These are phyloP conservation scores for Knufia fluminis DNA, from an alignment of 2,329 filamentous ascomycete genomes.

Conservation along the genomic window DNA sequence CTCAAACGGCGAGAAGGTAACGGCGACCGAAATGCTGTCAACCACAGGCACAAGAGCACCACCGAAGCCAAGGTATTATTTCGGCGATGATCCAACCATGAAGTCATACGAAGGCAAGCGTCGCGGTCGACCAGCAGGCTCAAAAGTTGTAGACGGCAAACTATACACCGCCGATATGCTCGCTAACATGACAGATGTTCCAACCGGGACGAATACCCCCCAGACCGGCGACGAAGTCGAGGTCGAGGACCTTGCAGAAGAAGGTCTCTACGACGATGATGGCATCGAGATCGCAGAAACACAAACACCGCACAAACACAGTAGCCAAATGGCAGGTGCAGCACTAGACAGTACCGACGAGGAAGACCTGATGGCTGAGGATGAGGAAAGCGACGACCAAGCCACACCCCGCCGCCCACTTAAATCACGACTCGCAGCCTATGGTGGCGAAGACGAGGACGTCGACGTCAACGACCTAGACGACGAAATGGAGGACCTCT, in stretches of 20 bases:
- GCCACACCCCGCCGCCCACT: background rate
- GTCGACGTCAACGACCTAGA: background rate
- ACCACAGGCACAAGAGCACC: conserved; percentile 5
- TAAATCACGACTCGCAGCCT: conserved; percentile 1
- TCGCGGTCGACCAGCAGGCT: conserved; percentile 17
- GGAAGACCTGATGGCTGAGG: conserved; percentile 8
- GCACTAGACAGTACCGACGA: conserved; percentile 19
- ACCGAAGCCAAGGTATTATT: background rate
- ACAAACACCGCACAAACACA: conserved; percentile 13
- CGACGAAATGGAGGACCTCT: background rate
- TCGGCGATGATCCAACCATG: background rate
- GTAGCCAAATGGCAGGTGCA: conserved; percentile 18
- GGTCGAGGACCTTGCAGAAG: conserved; percentile 11
- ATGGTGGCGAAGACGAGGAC: background rate
- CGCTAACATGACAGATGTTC: background rate
- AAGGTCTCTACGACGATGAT: background rate
- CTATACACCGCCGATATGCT: conserved; percentile 14
- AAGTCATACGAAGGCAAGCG: conserved; percentile 2
- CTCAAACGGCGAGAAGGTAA: conserved; percentile 29
- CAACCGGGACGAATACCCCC: background rate
- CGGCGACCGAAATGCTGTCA: conserved; percentile 4
- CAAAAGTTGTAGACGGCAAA: conserved; percentile 20
- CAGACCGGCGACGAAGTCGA: conserved; percentile 1
- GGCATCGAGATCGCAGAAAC: background rate
- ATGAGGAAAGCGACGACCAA: background rate